Evolutionary conservation across 805 yeast species (phyloP).

Genomic region (Saturnispora diversa): DNA sequence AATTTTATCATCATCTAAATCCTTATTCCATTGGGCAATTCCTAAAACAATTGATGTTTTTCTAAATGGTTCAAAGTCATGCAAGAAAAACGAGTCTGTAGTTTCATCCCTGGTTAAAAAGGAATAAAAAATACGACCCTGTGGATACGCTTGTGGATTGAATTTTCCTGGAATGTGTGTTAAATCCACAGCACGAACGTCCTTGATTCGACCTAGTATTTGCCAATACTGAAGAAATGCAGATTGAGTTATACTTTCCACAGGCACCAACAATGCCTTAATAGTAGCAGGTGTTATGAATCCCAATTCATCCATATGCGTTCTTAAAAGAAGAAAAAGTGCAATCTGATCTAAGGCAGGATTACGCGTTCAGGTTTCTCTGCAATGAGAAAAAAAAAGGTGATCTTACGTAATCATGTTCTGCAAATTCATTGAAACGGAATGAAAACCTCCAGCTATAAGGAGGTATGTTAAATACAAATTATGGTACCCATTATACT

Average conservation of each 20-base stretch:
- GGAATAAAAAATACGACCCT: constrained; percentile 61
- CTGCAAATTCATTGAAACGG: too few species aligned
- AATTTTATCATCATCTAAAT: constrained; percentile 21
- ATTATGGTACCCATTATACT: too few species aligned
- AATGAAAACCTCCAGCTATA: too few species aligned
- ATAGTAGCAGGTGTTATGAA: constrained; percentile 62
- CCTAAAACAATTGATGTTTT: constrained; percentile 60
- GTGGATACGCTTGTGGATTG: constrained; percentile 81
- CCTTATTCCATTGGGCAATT: constrained; percentile 28
- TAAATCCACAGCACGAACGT: constrained; percentile 68
- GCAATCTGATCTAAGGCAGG: too few species aligned
- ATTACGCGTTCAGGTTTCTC: too few species aligned
- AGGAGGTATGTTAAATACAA: too few species aligned
- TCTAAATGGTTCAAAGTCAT: constrained; percentile 86
- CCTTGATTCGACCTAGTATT: constrained; percentile 41
- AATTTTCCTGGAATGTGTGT: constrained; percentile 58
- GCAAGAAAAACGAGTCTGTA: constrained; percentile 46
- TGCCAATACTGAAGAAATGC: constrained; percentile 38
- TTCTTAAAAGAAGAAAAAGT: background rate
- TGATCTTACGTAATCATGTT: too few species aligned
- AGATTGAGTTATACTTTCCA: constrained; percentile 38
- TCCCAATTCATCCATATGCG: constrained; percentile 33
- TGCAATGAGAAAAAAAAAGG: too few species aligned
- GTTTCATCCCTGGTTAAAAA: constrained; percentile 45
- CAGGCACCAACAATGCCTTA: constrained; percentile 60